A percentile compares a stretch with the other conserved stretches of the same genome.
These are phyloP conservation scores for Exophiala oligosperma DNA, from an alignment of 2,329 filamentous ascomycete species.

Conservation along the genomic window DNA sequence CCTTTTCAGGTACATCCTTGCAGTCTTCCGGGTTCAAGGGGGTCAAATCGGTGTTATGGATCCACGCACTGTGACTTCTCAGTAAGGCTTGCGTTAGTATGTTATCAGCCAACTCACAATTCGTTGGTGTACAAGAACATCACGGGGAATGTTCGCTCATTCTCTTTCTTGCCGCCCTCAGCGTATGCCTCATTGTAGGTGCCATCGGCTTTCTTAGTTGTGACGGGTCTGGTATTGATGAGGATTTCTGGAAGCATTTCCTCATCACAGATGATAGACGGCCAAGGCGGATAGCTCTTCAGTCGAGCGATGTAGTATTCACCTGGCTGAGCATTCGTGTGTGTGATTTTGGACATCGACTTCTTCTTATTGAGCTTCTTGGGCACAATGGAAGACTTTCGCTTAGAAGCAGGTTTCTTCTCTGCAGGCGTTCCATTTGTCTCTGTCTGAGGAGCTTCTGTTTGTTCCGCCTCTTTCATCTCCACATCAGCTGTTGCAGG, in stretches of 20 bases:
- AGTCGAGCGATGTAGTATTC: conserved; percentile 91
- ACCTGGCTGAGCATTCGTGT: conserved; percentile 82
- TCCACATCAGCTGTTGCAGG: conserved; percentile 18
- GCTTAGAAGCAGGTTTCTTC: conserved; percentile 54
- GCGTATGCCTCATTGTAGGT: conserved; percentile 83
- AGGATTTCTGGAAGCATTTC: conserved; percentile 84
- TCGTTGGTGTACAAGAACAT: conserved; percentile 96
- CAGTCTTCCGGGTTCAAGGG: conserved; percentile 75
- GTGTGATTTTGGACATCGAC: conserved; percentile 68
- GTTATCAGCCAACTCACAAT: conserved; percentile 68
- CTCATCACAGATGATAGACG: conserved; percentile 89
- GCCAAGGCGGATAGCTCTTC: conserved; percentile 94
- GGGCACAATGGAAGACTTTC: conserved; percentile 71
- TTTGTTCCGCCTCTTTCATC: conserved; percentile 27
- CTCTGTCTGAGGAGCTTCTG: conserved; percentile 40
- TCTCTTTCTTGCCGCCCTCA: conserved; percentile 81
- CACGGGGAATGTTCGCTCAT: conserved; percentile 85
- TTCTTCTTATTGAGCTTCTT: conserved; percentile 87
- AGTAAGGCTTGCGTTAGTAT: conserved; percentile 11
- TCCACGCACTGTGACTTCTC: conserved; percentile 71
- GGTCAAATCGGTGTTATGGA: conserved; percentile 77
- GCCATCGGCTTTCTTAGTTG: conserved; percentile 77
- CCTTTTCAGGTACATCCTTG: conserved; percentile 63
- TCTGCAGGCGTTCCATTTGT: conserved; percentile 53
- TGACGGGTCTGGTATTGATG: conserved; percentile 76